phyloP scores from a whole-genome alignment of 2,329 filamentous ascomycete genomes.

The Macrophomina pseudophaseolina region DNA sequence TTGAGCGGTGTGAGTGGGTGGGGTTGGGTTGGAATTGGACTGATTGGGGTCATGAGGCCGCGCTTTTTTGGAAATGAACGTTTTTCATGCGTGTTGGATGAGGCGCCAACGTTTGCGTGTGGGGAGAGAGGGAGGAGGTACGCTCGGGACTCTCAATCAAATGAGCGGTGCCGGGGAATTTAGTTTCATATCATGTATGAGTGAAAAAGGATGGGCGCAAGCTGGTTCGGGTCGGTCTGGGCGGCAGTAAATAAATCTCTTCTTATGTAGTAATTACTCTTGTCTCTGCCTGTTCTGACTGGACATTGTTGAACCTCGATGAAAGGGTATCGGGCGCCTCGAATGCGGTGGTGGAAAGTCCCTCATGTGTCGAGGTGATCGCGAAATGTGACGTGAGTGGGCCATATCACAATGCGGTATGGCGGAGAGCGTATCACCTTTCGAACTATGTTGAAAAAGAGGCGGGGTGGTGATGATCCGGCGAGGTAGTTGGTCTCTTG shows the following conservation, averaged over 20 bases:
- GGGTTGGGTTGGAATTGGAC: background rate
- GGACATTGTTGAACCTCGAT: background rate
- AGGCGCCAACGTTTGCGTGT: background rate
- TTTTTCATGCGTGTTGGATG: slow-evolving; percentile 8
- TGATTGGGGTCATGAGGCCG: background rate
- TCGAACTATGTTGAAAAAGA: background rate
- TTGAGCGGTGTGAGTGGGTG: background rate
- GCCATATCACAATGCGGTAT: slow-evolving; percentile 19
- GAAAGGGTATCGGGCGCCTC: background rate
- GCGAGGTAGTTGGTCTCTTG: background rate
- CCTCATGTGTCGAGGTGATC: background rate
- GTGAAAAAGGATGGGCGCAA: background rate
- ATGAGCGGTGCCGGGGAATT: background rate
- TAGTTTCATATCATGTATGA: background rate
- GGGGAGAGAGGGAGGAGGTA: background rate
- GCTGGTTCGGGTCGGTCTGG: background rate
- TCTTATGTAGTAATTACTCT: background rate
- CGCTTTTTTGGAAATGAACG: background rate
- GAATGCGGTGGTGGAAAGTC: background rate
- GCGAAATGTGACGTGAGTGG: background rate
- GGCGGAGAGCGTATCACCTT: background rate
- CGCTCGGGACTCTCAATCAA: background rate
- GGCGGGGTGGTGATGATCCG: background rate
- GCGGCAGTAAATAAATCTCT: background rate
- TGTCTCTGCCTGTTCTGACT: background rate